Percentiles rank a stretch among this genome's conserved stretches.
Evolutionary conservation across 257 asterid genomes (phyloP).

Genomic region (Jasminum sambac): DNA sequence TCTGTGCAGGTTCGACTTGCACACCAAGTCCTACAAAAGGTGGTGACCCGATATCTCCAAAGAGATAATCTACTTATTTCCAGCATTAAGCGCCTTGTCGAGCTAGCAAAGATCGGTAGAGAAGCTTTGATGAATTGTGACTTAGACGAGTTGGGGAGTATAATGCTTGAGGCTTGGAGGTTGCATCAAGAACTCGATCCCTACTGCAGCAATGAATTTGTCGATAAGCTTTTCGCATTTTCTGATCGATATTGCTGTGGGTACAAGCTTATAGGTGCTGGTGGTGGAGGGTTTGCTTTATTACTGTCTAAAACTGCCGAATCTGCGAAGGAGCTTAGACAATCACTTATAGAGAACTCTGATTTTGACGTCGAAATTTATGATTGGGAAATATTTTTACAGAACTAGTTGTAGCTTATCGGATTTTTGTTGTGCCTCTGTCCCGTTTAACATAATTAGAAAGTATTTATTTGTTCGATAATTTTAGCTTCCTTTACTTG

Average conservation of each 20-base stretch:
- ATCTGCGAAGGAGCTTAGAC: slow-evolving; percentile 58
- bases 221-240: slow-evolving; percentile 73
- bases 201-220: slow-evolving; percentile 82
- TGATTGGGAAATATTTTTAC: slow-evolving; percentile 64
- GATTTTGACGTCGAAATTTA: slow-evolving; percentile 63
- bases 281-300: slow-evolving; percentile 96
- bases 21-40: slow-evolving; percentile 91
- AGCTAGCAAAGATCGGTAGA: slow-evolving; percentile 83
- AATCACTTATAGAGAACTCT: slow-evolving; percentile 40
- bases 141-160: slow-evolving; percentile 67
- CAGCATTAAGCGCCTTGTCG: slow-evolving; percentile 89
- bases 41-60: slow-evolving; percentile 84
- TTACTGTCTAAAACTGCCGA: slow-evolving; percentile 67
- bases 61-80: slow-evolving; percentile 84
- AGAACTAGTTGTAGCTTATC: slow-evolving; percentile 24
- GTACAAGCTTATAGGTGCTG: slow-evolving; percentile 96
- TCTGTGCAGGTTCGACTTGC: slow-evolving; percentile 85
- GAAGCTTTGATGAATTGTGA: slow-evolving; percentile 87
- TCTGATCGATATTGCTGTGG: slow-evolving; percentile 68
- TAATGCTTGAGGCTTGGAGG: slow-evolving; percentile 92
- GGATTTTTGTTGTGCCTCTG: background rate
- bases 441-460: background rate
- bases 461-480: background rate
- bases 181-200: slow-evolving; percentile 98
- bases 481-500: background rate